Evolutionary conservation across 2,329 filamentous ascomycete genomes (phyloP), one percentile per base, ranked within the genome.

Genomic region (Fusarium albidum): DNA sequence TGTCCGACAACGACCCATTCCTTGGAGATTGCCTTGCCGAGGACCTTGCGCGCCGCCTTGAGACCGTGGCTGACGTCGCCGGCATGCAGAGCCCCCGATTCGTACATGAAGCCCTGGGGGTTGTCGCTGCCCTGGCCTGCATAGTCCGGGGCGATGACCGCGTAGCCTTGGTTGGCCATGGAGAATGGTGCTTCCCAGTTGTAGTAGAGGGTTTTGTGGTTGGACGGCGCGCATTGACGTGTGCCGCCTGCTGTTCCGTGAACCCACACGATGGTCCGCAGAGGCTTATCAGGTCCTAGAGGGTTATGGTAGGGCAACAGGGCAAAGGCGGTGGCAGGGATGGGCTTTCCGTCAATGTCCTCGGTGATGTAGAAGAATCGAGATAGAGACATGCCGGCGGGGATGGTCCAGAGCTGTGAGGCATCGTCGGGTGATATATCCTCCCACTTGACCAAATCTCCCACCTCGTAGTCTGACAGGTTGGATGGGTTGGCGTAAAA

Each of bases 371-470:
- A 57, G 13, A 57, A 52, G 25, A 57, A 52, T 4, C 54, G 52
- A 5, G 52, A 31, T 6, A 57, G 2, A 4, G 46, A 47, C 0
- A 52, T 26, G 13, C 54, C 47, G 3, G 18, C 47, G 0, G 52
- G 54, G 6, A 57, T 6, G 2, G 52, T 57, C 52, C 54, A 57
- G 7, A 35, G 37, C 27, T 37, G 31, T 12, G 46, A 38, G 7
- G 6, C 41, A 3, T 57, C 35, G 2, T 33, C 40, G 7, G 32
- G 13, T 8, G 54, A 21, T 5, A 57, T 7, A 5, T 57, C 9
- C 8, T 57, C 52, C 54, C 54, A 57, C 2, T 57, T 57, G 9
- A 57, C 47, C 1, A 57, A 46, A 9, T 57, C 54, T 2, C 54
- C 54, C 10, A 17, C 40, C 0, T 34, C 35, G 8, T 57, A 47